These are phyloP conservation scores for Leccinum pellstonianum DNA, from an alignment of 768 basidiomycete genomes.

Conservation along the genomic window DNA sequence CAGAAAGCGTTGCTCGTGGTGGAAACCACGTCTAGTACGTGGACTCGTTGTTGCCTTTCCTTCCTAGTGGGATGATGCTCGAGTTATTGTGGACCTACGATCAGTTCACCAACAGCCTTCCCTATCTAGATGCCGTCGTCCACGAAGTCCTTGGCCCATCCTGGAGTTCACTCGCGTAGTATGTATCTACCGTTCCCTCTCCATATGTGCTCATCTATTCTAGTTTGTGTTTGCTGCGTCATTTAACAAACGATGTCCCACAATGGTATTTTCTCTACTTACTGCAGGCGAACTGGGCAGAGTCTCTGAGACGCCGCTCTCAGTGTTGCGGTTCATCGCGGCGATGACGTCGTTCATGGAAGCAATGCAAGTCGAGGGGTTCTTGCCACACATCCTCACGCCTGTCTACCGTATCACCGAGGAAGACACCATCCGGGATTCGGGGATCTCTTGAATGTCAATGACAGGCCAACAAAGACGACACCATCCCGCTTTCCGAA, in stretches of 20 bases:
- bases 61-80: constrained; percentile 53
- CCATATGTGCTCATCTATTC: too few species aligned
- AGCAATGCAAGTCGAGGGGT: too few species aligned
- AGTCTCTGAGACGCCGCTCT: too few species aligned
- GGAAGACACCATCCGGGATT: too few species aligned
- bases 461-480: constrained; percentile 32
- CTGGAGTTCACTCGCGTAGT: constrained; percentile 16
- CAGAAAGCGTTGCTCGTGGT: constrained; percentile 14
- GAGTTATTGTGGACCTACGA: constrained; percentile 54
- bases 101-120: constrained; percentile 46
- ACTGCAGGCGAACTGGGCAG: too few species aligned
- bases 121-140: constrained; percentile 38
- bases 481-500: too few species aligned
- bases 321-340: too few species aligned
- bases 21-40: constrained; percentile 17
- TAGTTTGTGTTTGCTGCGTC: too few species aligned
- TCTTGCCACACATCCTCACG: too few species aligned
- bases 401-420: too few species aligned
- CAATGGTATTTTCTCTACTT: neutral
- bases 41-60: neutral
- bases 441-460: neutral
- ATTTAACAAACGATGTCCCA: neutral
- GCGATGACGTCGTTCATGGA: too few species aligned
- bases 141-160: constrained; percentile 41
- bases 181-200: neutral